Conservation (phyloP, 331 rosid species). For the Malus hybrid region DNA sequence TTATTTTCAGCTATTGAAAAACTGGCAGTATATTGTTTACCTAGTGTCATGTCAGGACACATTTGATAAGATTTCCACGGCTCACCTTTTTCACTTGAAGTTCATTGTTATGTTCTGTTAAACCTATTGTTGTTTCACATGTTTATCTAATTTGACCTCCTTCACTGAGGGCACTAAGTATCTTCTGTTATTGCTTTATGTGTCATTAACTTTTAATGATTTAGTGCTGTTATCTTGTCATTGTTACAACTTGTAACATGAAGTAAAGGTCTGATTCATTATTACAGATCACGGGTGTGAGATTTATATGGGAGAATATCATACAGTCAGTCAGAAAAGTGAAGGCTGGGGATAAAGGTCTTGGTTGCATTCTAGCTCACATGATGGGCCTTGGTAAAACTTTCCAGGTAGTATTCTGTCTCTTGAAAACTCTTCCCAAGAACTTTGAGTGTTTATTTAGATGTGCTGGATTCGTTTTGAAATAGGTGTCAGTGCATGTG, state of each 20-base stretch:
- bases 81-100: neutral
- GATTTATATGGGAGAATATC: slow-evolving; percentile 99
- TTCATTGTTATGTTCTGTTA: neutral
- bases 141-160: neutral
- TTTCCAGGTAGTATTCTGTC: slow-evolving; percentile 59
- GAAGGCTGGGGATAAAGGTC: slow-evolving; percentile 93
- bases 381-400: slow-evolving; percentile 99
- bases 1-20: neutral
- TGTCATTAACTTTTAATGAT: neutral
- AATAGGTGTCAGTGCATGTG: neutral
- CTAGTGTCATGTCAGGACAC: neutral
- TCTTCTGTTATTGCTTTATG: neutral
- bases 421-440: neutral
- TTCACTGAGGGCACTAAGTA: neutral
- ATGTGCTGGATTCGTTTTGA: neutral
- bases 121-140: neutral
- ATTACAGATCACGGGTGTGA: slow-evolving; percentile 72
- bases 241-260: neutral
- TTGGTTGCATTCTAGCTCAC: slow-evolving; percentile 98
- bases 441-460: neutral
- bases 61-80: neutral
- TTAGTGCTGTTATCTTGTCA: neutral
- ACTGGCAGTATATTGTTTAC: neutral
- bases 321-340: slow-evolving; percentile 83
- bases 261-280: neutral